Evolutionary conservation across 1,284 basidiomycete species (phyloP).

Genomic region (Papiliotrema laurentii): DNA sequence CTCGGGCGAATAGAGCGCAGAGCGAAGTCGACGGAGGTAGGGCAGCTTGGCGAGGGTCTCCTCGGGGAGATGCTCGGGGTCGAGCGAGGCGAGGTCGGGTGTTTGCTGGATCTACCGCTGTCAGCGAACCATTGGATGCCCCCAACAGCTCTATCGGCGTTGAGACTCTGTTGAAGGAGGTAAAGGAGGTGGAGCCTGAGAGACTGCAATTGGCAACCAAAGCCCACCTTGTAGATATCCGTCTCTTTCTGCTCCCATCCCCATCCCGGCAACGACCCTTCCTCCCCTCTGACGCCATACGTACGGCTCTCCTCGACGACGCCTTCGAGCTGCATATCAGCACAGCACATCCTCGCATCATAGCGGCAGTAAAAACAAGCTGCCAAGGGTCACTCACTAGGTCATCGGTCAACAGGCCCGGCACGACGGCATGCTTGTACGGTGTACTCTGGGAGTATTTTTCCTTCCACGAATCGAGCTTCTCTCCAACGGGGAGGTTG

Average conservation of each 20-base stretch:
- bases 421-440: slow-evolving; percentile 78
- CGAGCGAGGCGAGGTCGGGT: slow-evolving; percentile 90
- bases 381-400: slow-evolving; percentile 53
- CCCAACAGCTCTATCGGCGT: too few relatives aligned
- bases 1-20: slow-evolving; percentile 82
- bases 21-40: slow-evolving; percentile 72
- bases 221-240: slow-evolving; percentile 89
- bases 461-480: slow-evolving; percentile 23
- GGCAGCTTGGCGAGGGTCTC: slow-evolving; percentile 66
- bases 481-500: slow-evolving; percentile 19
- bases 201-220: neutral
- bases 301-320: slow-evolving; percentile 57
- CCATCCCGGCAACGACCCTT: slow-evolving; percentile 45
- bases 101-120: slow-evolving; percentile 82
- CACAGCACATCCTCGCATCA: slow-evolving; percentile 29
- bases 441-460: slow-evolving; percentile 63
- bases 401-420: slow-evolving; percentile 78
- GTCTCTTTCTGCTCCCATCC: slow-evolving; percentile 96
- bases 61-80: slow-evolving; percentile 57
- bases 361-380: slow-evolving; percentile 52
- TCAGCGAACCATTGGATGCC: neutral
- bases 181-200: neutral
- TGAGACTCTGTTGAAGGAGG: too few relatives aligned
- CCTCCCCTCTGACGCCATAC: slow-evolving; percentile 44
- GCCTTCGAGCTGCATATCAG: slow-evolving; percentile 55